These are phyloP conservation scores for Phaeoacremonium minimum DNA, from an alignment of 2,329 filamentous ascomycete genomes.

Conservation along the genomic window DNA sequence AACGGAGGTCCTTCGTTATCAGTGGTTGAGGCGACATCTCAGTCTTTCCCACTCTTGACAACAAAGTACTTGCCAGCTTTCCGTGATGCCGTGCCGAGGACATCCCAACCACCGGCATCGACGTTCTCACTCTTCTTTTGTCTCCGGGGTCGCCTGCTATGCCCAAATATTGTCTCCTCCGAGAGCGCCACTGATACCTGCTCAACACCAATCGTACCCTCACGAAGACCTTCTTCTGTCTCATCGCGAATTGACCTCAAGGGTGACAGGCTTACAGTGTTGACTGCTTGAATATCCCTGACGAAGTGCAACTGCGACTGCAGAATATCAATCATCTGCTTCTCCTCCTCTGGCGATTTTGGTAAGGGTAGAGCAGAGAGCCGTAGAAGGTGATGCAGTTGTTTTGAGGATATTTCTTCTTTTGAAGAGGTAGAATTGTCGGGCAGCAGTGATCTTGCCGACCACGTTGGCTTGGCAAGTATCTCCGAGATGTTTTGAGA, in stretches of 20 bases:
- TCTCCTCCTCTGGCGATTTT: constrained; percentile 55
- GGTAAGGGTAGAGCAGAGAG: constrained; percentile 84
- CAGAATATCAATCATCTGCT: constrained; percentile 68
- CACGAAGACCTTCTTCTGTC: constrained; percentile 49
- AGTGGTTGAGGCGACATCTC: too few relatives aligned
- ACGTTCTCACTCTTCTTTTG: constrained; percentile 9
- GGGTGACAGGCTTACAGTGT: constrained; percentile 69
- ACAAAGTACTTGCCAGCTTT: constrained; percentile 73
- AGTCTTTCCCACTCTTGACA: constrained; percentile 56
- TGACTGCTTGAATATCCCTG: constrained; percentile 74
- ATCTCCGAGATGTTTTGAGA: too few relatives aligned
- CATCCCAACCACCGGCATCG: constrained; percentile 62
- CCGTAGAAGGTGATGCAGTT: constrained; percentile 79
- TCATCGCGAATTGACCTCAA: constrained; percentile 80
- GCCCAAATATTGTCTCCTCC: constrained; percentile 58
- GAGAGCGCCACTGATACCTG: constrained; percentile 52
- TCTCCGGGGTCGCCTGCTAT: constrained; percentile 40
- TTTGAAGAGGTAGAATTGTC: too few relatives aligned
- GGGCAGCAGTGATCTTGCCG: constrained; percentile 70
- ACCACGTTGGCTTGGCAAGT: constrained; percentile 75
- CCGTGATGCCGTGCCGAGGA: constrained; percentile 59
- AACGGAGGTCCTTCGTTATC: too few relatives aligned
- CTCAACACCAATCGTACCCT: constrained; percentile 55
- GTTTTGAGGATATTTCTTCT: constrained; percentile 54
- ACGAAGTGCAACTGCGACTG: constrained; percentile 86